Evolutionary conservation across 2,329 filamentous ascomycete genomes (phyloP).

Genomic region (Monosporascus sp.): DNA sequence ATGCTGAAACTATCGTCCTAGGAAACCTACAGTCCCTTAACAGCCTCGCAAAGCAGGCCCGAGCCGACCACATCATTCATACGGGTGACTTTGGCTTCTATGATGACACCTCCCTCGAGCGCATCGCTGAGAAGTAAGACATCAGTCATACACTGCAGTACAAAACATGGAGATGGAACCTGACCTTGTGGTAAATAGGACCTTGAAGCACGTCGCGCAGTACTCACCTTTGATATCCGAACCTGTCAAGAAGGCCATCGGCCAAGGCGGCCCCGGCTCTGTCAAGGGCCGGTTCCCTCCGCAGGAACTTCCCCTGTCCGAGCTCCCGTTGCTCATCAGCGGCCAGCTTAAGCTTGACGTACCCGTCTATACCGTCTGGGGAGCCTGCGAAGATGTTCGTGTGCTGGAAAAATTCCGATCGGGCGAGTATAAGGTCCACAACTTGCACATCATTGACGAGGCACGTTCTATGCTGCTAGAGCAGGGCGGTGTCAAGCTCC

Average conservation of each 20-base stretch:
- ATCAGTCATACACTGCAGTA: background rate
- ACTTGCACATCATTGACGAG: conserved; percentile 97
- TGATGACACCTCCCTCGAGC: conserved; percentile 89
- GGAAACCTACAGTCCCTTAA: conserved; percentile 94
- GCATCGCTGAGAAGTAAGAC: conserved; percentile 94
- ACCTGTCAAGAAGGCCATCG: conserved; percentile 61
- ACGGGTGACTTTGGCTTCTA: conserved; percentile 99
- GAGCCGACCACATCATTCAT: conserved; percentile 96
- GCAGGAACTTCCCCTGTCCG: conserved; percentile 82
- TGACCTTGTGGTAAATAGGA: conserved; percentile 49
- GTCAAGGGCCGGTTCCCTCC: conserved; percentile 82
- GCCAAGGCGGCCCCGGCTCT: conserved; percentile 61
- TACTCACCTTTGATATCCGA: conserved; percentile 94
- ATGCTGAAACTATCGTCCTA: conserved; percentile 33
- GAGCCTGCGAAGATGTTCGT: conserved; percentile 95
- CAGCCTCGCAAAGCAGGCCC: conserved; percentile 89
- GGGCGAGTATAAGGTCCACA: conserved; percentile 94
- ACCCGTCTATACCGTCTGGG: conserved; percentile 98
- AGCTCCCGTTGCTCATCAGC: conserved; percentile 82
- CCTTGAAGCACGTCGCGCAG: conserved; percentile 95
- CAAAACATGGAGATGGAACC: background rate
- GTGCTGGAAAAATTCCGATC: conserved; percentile 97
- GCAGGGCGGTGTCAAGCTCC: conserved; percentile 90
- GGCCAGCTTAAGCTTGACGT: conserved; percentile 89
- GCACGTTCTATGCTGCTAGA: conserved; percentile 93